Evolutionary conservation across 78 protist species (phyloP), one percentile per base, ranked within the genome.

Genomic region (Dictyostelium firmibasis): DNA sequence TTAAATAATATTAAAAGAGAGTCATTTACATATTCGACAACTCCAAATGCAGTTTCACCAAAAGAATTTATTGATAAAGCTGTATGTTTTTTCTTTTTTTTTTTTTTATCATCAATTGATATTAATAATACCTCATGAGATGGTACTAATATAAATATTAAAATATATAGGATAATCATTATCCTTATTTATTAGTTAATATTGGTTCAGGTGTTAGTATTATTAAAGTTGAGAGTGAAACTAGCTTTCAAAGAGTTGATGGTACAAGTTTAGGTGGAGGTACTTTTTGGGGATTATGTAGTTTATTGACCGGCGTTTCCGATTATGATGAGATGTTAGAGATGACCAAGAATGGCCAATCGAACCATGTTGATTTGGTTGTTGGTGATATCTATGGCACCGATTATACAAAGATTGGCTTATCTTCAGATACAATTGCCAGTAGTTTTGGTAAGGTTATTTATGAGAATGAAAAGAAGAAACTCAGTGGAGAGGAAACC

Each of bases 311-410:
- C 1, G 83, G 91, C 9, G 91, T 86, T 7, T 27, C 83, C 16
- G 81, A 43, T 25, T 99, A 83, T 38, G 99, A 97, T n/a, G 96
- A 97, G 33, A 38, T 96, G 60, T 77, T 94, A 6, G 94, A 94
- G 14, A 57, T 98, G 53, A 50, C 91, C 0, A 81, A 36, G 25
- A 83, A 89, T 9, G 97, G 97, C 10, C 77, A 86, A 29, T 76
- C 81, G 33, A 83, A 79, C 23, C 74, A 84, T 43, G 99, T 98
- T 0, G 99, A 99, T 84, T 81, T 99, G 92, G 96, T 97, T 0
- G 99, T 99, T 10, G 99, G 99, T 16, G 99, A 99, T 84, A 99
- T 99, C 23, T 99, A 99, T 84, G 99, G 99, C 11, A 82, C 94
- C 10, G 98, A 88, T 50, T 98, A 97, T 91, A 6, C 69, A 14